Evolutionary conservation across 2,329 filamentous ascomycete species (phyloP).

Genomic region (Dothistroma pini): DNA sequence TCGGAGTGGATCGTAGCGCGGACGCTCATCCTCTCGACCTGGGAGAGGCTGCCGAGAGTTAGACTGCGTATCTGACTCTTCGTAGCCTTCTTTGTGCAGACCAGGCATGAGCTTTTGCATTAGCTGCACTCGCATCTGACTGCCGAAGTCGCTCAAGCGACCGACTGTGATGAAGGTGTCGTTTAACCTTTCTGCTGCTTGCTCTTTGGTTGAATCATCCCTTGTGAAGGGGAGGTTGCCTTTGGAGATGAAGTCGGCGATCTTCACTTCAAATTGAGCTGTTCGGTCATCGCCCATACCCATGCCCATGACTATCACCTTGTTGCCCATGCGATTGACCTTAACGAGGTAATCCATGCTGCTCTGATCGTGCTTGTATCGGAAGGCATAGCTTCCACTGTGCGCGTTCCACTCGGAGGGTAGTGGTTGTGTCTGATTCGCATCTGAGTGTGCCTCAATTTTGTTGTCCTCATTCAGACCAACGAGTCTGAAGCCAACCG

Average conservation of each 20-base stretch:
- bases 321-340: constrained; percentile 74
- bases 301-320: constrained; percentile 78
- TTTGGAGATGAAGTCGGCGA: constrained; percentile 70
- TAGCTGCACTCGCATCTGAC: constrained; percentile 70
- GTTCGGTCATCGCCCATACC: constrained; percentile 79
- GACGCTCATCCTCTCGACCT: constrained; percentile 29
- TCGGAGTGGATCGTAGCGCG: constrained; percentile 46
- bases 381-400: constrained; percentile 69
- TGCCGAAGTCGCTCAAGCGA: constrained; percentile 64
- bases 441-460: constrained; percentile 41
- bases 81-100: constrained; percentile 73
- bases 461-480: constrained; percentile 81
- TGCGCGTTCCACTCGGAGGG: constrained; percentile 77
- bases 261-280: constrained; percentile 68
- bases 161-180: constrained; percentile 70
- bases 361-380: constrained; percentile 82
- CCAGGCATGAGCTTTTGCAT: constrained; percentile 80
- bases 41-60: constrained; percentile 20
- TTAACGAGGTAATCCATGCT: constrained; percentile 81
- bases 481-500: constrained; percentile 73
- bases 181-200: constrained; percentile 43
- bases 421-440: constrained; percentile 57
- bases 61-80: constrained; percentile 47
- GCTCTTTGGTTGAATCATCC: constrained; percentile 32
- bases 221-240: constrained; percentile 51